These are phyloP conservation scores for Curvularia eragrostidis DNA, from an alignment of 2,329 filamentous ascomycete genomes.

Conservation along the genomic window DNA sequence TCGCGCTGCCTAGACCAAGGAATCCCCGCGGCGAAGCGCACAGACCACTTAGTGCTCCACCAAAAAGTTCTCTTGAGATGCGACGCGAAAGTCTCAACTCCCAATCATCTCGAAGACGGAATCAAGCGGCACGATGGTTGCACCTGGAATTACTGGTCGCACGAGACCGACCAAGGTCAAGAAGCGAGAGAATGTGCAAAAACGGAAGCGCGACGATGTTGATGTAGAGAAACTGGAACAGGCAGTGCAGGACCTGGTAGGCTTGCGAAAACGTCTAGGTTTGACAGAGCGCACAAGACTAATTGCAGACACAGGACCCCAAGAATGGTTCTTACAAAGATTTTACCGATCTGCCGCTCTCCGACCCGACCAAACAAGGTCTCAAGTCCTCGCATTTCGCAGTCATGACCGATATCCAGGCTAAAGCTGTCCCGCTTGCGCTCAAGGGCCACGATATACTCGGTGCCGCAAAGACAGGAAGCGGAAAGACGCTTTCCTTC, in stretches of 20 bases:
- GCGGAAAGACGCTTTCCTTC: conserved; percentile 94
- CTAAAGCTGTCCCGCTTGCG: conserved; percentile 84
- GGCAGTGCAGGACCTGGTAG: conserved; percentile 53
- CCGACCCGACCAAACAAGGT: conserved; percentile 77
- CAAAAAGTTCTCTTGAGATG: conserved; percentile 36
- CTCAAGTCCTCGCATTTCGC: conserved; percentile 89
- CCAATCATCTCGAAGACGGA: conserved; percentile 3
- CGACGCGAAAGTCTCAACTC: conserved; percentile 20
- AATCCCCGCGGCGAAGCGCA: conserved; percentile 35
- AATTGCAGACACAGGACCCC: conserved; percentile 59
- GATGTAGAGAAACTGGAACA: conserved; percentile 57
- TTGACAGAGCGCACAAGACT: background rate
- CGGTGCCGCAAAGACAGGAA: conserved; percentile 93
- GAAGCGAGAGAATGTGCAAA: conserved; percentile 60
- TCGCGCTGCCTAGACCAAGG: conserved; percentile 7
- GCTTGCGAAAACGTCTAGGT: background rate
- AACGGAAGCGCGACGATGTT: conserved; percentile 62
- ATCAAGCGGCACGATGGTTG: conserved; percentile 35
- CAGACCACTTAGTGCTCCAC: conserved; percentile 28
- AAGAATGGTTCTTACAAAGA: conserved; percentile 66
- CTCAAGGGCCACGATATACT: conserved; percentile 88
- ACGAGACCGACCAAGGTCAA: conserved; percentile 61
- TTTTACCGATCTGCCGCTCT: conserved; percentile 87
- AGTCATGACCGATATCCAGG: conserved; percentile 88
- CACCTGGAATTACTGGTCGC: conserved; percentile 49